Evolutionary conservation across 495 filamentous ascomycete species (phyloP).

Genomic region (Tuber indicum): DNA sequence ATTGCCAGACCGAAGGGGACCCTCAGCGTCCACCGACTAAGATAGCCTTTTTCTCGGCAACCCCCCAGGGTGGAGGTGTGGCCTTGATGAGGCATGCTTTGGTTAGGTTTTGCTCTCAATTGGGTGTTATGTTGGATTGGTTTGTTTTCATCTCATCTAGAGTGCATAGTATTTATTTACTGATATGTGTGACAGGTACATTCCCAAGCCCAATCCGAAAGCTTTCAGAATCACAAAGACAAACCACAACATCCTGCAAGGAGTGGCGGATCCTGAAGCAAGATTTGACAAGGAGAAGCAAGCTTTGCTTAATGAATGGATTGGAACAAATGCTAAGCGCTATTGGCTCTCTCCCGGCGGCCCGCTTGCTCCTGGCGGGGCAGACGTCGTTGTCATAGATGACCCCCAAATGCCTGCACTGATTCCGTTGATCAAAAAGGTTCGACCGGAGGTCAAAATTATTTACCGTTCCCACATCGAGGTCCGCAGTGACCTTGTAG

Average conservation of each 20-base stretch:
- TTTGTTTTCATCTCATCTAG: constrained; percentile 48
- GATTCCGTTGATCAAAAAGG: constrained; percentile 66
- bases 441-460: constrained; percentile 67
- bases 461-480: constrained; percentile 82
- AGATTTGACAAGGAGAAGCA: constrained; percentile 58
- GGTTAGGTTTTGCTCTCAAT: constrained; percentile 60
- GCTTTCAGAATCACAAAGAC: constrained; percentile 86
- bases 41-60: constrained; percentile 79
- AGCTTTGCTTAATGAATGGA: constrained; percentile 58
- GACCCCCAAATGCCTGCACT: constrained; percentile 84
- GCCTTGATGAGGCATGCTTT: constrained; percentile 84
- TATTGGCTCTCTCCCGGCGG: constrained; percentile 69
- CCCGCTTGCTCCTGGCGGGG: constrained; percentile 69
- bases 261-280: constrained; percentile 59
- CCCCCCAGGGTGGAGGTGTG: constrained; percentile 81
- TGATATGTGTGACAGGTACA: constrained; percentile 49
- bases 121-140: constrained; percentile 70
- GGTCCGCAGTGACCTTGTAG: constrained; percentile 67
- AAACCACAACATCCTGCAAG: constrained; percentile 89
- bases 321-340: constrained; percentile 64
- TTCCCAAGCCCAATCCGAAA: constrained; percentile 75
- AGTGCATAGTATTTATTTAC: neutral
- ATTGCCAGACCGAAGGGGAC: neutral
- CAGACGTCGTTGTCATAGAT: constrained; percentile 71
- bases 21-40: constrained; percentile 44